Base-by-base conservation (phyloP, 169 alveolate species). In the Blepharisma undulans region DNA sequence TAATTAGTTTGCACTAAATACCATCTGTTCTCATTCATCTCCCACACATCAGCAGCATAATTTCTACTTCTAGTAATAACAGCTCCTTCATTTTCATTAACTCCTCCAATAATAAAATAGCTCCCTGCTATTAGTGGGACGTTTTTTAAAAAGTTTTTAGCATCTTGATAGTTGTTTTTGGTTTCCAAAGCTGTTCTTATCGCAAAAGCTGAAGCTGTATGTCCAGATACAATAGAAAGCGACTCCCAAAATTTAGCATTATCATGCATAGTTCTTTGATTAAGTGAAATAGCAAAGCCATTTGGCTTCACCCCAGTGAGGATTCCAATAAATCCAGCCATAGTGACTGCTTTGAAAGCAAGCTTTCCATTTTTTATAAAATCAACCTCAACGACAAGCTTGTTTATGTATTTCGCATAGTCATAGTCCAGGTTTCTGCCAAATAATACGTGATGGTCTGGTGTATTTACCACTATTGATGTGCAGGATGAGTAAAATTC, bases 401-500 rank as follows among this genome's bases (percentile, higher is more conserved):
- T 34, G 59, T 21, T 22, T 18, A 76, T n/a, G 34, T 27, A 30
- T 25, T 72, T 29, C 30, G 76, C 79, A 14, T 21, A 32, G 30
- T 72, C 74, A 88, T 27, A 76, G 32, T 88, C 92, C 7, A 88
- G 29, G 25, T 88, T 88, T 88, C 87, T 88, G 30, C 92, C 92
- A 19, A 36, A 33, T 16, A 88, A 29, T 19, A 76, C 59, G 14
- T 76, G 22, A 16, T 61, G 78, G 8, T 88, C 78, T 30, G 32
- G 29, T 18, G 29, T 30, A 21, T 25, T 27, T 22, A 76, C 87
- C 7, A 88, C 78, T 19, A 88, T 22, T 18, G 92, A 76, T n/a
- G 92, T 21, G 27, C 92, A 72, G 8, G 19, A n/a, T 19, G 87
- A n/a, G 59, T 21, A 32, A 25, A 36, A 76, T 36, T 88, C 92